Percentiles rank a stretch among this genome's conserved stretches.
These are phyloP conservation scores for Stylonectria norvegica DNA, from an alignment of 2,329 filamentous ascomycete genomes.

Conservation along the genomic window DNA sequence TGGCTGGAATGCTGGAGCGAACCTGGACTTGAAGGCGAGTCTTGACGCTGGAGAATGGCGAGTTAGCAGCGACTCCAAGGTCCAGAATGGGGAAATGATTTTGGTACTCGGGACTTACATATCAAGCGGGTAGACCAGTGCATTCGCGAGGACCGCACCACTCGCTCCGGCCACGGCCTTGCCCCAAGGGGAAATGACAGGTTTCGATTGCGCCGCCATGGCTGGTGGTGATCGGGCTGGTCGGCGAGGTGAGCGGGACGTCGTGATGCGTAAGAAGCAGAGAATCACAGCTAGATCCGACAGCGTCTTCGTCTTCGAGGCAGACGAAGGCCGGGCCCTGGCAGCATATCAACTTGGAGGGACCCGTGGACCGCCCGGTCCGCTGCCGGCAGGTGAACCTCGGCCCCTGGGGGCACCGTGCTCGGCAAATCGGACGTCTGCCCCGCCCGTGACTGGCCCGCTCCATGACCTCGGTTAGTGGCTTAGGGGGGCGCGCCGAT, in stretches of 20 bases:
- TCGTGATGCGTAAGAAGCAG: neutral
- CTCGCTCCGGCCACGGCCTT: conserved; percentile 88
- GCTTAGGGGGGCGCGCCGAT: conserved; percentile 8
- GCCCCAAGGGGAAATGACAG: conserved; percentile 83
- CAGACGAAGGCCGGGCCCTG: conserved; percentile 9
- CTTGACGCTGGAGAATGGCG: conserved; percentile 68
- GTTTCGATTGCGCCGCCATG: conserved; percentile 61
- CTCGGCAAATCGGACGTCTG: conserved; percentile 23
- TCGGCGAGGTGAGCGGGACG: neutral
- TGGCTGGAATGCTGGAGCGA: conserved; percentile 50
- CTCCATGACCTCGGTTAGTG: conserved; percentile 27
- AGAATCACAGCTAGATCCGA: conserved; percentile 6
- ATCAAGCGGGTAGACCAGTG: conserved; percentile 91
- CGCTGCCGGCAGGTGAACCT: conserved; percentile 22
- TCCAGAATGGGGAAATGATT: neutral
- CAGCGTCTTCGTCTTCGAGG: conserved; percentile 11
- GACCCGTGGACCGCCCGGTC: conserved; percentile 16
- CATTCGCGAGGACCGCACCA: conserved; percentile 91
- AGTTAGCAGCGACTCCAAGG: neutral
- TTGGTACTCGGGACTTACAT: conserved; percentile 61
- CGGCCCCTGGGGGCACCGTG: conserved; percentile 22
- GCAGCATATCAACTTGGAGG: conserved; percentile 8
- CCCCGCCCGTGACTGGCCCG: conserved; percentile 22
- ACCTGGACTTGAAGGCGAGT: conserved; percentile 94
- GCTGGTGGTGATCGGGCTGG: conserved; percentile 3